A percentile compares a stretch with the other conserved stretches of the same genome.
Conservation (phyloP, 164 flowering plant species). For the grape (Vitis vinifera) region DNA sequence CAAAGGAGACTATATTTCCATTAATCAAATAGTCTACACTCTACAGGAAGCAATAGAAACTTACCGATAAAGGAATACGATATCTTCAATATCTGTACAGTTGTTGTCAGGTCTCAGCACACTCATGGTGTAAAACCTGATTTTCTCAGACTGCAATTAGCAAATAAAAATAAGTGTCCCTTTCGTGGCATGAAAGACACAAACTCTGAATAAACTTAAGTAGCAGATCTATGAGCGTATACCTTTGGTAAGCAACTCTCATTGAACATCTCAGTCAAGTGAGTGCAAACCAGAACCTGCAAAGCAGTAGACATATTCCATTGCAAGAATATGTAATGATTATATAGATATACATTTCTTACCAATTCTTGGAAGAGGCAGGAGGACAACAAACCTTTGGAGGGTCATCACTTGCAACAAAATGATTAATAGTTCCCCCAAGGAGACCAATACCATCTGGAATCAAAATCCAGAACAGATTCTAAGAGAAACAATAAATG, state of each 20-base stretch:
- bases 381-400: constrained; percentile 70
- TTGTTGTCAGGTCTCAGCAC: constrained; percentile 73
- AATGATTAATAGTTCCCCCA: constrained; percentile 80
- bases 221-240: not conserved
- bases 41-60: not conserved
- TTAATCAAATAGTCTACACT: too few relatives aligned
- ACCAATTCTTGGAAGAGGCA: not conserved
- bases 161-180: constrained; percentile 5
- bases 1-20: too few relatives aligned
- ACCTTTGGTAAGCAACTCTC: constrained; percentile 66
- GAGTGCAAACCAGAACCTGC: constrained; percentile 92
- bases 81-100: constrained; percentile 57
- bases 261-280: constrained; percentile 78
- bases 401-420: constrained; percentile 58
- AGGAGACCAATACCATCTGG: constrained; percentile 98
- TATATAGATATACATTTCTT: not conserved
- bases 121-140: constrained; percentile 87
- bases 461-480: constrained; percentile 9
- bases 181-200: constrained; percentile 1
- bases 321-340: not conserved
- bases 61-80: constrained; percentile 86
- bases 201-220: not conserved
- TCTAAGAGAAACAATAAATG: too few relatives aligned
- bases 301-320: constrained; percentile 1
- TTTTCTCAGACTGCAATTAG: constrained; percentile 60